Conservation (phyloP, 2,329 filamentous ascomycete species). For the Grosmannia clavigera region DNA sequence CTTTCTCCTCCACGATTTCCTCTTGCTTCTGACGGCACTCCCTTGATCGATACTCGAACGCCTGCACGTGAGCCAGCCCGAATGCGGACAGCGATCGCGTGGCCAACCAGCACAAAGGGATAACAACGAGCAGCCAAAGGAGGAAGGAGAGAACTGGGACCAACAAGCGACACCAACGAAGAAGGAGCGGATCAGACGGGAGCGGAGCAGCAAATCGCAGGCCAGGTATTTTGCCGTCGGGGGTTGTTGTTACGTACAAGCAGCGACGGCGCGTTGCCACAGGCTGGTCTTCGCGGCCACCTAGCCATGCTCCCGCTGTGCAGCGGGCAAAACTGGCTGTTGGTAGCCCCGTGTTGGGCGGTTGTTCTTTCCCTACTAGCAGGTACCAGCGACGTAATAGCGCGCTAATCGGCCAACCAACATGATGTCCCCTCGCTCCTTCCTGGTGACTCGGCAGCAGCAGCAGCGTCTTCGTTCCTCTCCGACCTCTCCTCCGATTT, state of each 20-base stretch:
- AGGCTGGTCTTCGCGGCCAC: too few relatives aligned
- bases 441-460: slow-evolving; percentile 23
- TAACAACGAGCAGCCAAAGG: not conserved
- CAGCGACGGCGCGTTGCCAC: not conserved
- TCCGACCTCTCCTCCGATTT: not conserved
- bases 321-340: not conserved
- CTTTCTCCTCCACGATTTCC: not conserved
- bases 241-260: not conserved
- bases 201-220: not conserved
- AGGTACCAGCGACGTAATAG: not conserved
- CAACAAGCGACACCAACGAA: not conserved
- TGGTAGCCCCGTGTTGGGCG: not conserved
- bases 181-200: not conserved
- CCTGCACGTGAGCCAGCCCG: not conserved
- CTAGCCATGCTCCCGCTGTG: not conserved
- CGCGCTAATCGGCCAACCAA: not conserved
- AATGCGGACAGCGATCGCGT: not conserved
- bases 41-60: not conserved
- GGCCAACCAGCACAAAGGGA: not conserved
- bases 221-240: not conserved
- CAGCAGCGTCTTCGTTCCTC: slow-evolving; percentile 12
- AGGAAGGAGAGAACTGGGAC: not conserved
- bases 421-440: slow-evolving; percentile 27
- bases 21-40: not conserved
- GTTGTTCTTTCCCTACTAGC: not conserved